Base-by-base conservation (phyloP, 108 stramenopile genomes). In the Pseudonitzschia multistriata region DNA sequence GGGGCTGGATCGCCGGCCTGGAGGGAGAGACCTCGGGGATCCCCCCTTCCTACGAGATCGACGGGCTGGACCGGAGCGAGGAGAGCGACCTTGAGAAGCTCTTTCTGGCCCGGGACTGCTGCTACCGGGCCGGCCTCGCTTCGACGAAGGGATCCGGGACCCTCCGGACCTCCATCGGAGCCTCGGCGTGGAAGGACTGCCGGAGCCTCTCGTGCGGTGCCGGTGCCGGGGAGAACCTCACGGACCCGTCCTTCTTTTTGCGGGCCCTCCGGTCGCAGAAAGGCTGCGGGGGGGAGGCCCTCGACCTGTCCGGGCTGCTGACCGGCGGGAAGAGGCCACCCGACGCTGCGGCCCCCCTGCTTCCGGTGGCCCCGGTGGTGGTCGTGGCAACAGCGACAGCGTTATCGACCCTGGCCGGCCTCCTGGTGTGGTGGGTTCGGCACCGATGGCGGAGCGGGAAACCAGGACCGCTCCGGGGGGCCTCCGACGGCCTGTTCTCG, bases 111-210 rank as follows among this genome's bases (percentile, higher is more conserved):
- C 10, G 53, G 21, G 53, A 54, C 21, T 54, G 53, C 53, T 7
- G 10, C 21, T 54, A 54, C 21, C 6, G 21, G 21, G 6, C 6
- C 10, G 15, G 21, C 7, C 24, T 54, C 24, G 53, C 10, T 7
- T 54, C 53, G 21, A 21, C 10, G 40, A 7, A 21, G 53, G 21
- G 21, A n/a, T n/a, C n/a, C n/a, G n/a, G n/a, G 24, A 27, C 6
- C 21, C 21, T 54, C 53, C 15, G 21, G 25, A 60, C 30, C 42
- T 74, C 33, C 39, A 67, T 42, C 24, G 49, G 24, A 31, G 25
- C 21, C 25, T 21, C 3, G 30, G n/a, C 67, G 28, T 74, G 65
- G 65, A n/a, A 57, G 49, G 42, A 65, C 14, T 74, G 73, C 25
- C 40, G 21, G 25, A 54, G 8, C 21, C 53, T 7, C 15, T 25